Percentiles rank a stretch among this genome's conserved stretches.
These are phyloP conservation scores for Globisporangium cystogenes DNA, from an alignment of 352 stramenopile genomes.

Conservation along the genomic window DNA sequence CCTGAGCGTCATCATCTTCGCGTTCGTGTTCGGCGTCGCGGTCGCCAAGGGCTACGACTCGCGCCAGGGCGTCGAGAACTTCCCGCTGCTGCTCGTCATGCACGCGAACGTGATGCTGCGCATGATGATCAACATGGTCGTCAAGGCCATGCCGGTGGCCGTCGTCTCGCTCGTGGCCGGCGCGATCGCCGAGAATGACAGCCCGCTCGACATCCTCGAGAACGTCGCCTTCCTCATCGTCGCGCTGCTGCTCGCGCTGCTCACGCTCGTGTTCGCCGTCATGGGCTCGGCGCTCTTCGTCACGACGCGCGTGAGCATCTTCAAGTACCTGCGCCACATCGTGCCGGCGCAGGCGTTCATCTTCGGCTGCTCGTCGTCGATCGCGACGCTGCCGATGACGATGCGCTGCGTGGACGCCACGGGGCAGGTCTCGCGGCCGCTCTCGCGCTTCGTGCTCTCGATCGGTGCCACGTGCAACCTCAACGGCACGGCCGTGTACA, in stretches of 20 bases:
- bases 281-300: conserved; percentile 49
- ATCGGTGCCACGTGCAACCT: conserved; percentile 68
- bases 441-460: conserved; percentile 61
- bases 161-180: conserved; percentile 72
- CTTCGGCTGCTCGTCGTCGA: conserved; percentile 73
- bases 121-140: conserved; percentile 67
- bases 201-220: conserved; percentile 32
- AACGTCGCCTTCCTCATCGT: conserved; percentile 47
- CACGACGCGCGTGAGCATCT: conserved; percentile 54
- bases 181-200: conserved; percentile 49
- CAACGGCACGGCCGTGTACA: conserved; percentile 73
- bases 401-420: conserved; percentile 69
- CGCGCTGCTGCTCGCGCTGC: conserved; percentile 36
- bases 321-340: conserved; percentile 62
- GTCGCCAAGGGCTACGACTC: conserved; percentile 56
- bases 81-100: conserved; percentile 54
- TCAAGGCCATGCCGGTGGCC: conserved; percentile 59
- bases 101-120: conserved; percentile 66
- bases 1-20: conserved; percentile 73
- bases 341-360: conserved; percentile 73
- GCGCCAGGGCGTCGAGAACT: conserved; percentile 46
- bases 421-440: conserved; percentile 48
- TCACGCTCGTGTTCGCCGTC: conserved; percentile 44
- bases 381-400: conserved; percentile 73
- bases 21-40: conserved; percentile 57